Conservation (phyloP, 1,284 basidiomycete species). For the Cystobasidium pallidum region DNA sequence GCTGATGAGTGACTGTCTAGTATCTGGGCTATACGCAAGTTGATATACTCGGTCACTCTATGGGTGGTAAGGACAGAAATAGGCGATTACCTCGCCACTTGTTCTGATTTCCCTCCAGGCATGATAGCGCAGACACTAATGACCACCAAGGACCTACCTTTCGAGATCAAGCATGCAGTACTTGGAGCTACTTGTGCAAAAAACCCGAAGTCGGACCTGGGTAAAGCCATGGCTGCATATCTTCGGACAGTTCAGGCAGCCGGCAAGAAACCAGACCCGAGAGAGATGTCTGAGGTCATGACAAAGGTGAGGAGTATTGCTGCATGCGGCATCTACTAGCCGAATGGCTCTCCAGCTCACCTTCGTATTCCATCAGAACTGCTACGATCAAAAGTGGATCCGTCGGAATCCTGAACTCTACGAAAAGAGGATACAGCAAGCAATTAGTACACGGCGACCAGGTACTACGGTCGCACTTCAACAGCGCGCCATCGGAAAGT, state of each 20-base stretch:
- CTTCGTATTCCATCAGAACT: slow-evolving; percentile 5
- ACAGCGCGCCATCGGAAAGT: slow-evolving; percentile 33
- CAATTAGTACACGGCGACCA: slow-evolving; percentile 18
- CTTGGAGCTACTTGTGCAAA: slow-evolving; percentile 39
- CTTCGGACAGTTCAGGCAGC: background rate
- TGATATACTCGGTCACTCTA: slow-evolving; percentile 35
- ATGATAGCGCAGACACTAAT: slow-evolving; percentile 44
- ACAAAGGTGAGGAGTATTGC: slow-evolving; percentile 5
- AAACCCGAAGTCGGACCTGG: slow-evolving; percentile 34
- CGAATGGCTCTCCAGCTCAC: too few species aligned
- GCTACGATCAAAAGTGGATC: slow-evolving; percentile 40
- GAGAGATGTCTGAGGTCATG: slow-evolving; percentile 32
- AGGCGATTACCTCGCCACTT: background rate
- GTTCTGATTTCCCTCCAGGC: slow-evolving; percentile 1
- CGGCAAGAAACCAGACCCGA: slow-evolving; percentile 19
- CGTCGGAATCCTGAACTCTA: slow-evolving; percentile 27
- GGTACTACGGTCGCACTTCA: slow-evolving; percentile 25
- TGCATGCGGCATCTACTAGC: too few species aligned
- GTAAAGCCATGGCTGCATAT: slow-evolving; percentile 28
- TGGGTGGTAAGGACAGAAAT: slow-evolving; percentile 26
- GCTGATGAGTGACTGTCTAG: slow-evolving; percentile 11
- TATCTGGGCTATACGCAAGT: slow-evolving; percentile 34
- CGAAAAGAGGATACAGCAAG: slow-evolving; percentile 26
- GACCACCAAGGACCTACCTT: slow-evolving; percentile 17
- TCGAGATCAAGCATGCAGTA: slow-evolving; percentile 33